phyloP scores from a whole-genome alignment of 805 yeast species.

The Dipodascus albidus region DNA sequence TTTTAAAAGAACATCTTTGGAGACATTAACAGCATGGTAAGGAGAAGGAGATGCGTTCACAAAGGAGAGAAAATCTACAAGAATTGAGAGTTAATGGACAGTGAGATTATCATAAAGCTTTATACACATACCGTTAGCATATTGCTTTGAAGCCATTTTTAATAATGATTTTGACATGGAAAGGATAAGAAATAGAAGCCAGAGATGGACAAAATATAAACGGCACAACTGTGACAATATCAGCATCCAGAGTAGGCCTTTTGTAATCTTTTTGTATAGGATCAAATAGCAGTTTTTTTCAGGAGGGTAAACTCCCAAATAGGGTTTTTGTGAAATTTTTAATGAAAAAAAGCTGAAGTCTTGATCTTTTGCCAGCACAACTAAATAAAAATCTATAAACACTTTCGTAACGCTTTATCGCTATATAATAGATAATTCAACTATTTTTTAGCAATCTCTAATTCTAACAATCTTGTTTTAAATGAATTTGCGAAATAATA shows the following conservation, averaged over 20 bases:
- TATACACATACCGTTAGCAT: conserved; percentile 10
- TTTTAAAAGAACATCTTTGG: conserved; percentile 39
- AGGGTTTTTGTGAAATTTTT: not conserved
- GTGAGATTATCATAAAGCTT: conserved; percentile 4
- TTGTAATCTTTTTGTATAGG: too few relatives aligned
- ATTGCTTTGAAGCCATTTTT: conserved; percentile 6
- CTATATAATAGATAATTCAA: not conserved
- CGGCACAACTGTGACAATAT: not conserved
- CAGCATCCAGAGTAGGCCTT: too few relatives aligned
- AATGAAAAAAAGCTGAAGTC: too few relatives aligned
- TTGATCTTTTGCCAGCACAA: too few relatives aligned
- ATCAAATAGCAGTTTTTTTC: too few relatives aligned
- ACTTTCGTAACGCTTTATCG: too few relatives aligned
- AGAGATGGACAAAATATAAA: not conserved
- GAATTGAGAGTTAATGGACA: conserved; percentile 4
- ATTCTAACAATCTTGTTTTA: too few relatives aligned
- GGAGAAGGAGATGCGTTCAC: conserved; percentile 88
- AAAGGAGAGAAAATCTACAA: conserved; percentile 55
- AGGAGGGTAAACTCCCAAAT: not conserved
- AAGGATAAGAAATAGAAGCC: not conserved
- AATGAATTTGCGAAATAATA: too few relatives aligned
- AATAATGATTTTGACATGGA: not conserved
- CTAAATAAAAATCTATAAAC: too few relatives aligned
- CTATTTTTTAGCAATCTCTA: too few relatives aligned
- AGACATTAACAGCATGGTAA: conserved; percentile 74